Base-by-base conservation (phyloP, 2,329 filamentous ascomycete genomes). In the Aspergillus sp. region DNA sequence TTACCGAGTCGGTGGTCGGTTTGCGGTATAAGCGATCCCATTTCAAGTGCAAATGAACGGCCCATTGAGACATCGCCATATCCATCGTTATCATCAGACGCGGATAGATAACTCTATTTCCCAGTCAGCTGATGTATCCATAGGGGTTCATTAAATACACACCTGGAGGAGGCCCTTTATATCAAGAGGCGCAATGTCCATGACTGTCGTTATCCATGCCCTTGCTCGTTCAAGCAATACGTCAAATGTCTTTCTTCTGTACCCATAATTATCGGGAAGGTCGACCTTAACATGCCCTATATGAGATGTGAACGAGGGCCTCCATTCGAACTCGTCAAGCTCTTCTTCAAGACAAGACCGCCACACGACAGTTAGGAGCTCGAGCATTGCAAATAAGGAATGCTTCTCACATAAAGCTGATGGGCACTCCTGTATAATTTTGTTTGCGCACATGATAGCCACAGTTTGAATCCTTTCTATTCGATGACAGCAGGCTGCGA, bases 321-420 rank as follows among this genome's bases (percentile, higher is more conserved):
- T 87, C 77, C 92, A 96, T 52, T 91, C 87, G 68, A 98, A 99
- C 68, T 96, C 87, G 66, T 99, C 93, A 0, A 93, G 93, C 73
- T 99, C 95, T 12, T 90, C 90, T 72, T 99, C 93, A 15, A 99
- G 80, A 70, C 95, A 99, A 69, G 92, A 93, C 48, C 86, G 86
- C 93, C 93, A 99, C 88, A 99, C 92, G 27, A 99, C 84, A 3
- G 91, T 93, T 17, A 99, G 79, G 4, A 99, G 83, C 73, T 99
- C 96, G 9, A 99, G 81, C 15, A 99, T 81, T 2, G 93, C 92
- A 75, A 98, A 99, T 0, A 99, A 80, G 1, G 96, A 96, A 6
- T 89, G 87, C 64, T 90, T 90, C 68, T 97, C 90, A 69, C 93
- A 98, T 15, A 99, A 81, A 2, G 91, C 89, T 3, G 95, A 97